These are phyloP conservation scores for Septoria petroselini DNA, from an alignment of 2,329 filamentous ascomycete genomes.

Conservation along the genomic window DNA sequence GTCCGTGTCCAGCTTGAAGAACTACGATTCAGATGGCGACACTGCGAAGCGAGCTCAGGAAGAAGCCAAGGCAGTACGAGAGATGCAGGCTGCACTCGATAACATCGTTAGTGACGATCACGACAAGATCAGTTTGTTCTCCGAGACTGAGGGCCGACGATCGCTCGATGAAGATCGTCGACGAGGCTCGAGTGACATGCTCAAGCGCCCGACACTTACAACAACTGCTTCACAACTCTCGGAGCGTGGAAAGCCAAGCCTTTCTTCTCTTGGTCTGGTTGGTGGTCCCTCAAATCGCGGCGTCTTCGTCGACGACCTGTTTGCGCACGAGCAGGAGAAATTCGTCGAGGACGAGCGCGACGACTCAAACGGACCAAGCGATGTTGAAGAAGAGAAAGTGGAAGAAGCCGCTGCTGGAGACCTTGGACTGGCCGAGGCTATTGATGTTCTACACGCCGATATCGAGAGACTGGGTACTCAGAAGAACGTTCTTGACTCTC, in stretches of 20 bases:
- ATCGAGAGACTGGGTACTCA: slow-evolving; percentile 86
- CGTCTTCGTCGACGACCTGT: slow-evolving; percentile 88
- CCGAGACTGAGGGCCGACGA: slow-evolving; percentile 53
- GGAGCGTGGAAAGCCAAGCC: slow-evolving; percentile 72
- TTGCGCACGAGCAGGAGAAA: slow-evolving; percentile 85
- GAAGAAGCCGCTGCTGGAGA: slow-evolving; percentile 94
- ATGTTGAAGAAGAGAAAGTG: slow-evolving; percentile 73
- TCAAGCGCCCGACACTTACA: slow-evolving; percentile 17
- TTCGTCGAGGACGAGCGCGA: slow-evolving; percentile 83
- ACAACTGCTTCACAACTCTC: slow-evolving; percentile 9
- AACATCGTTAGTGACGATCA: slow-evolving; percentile 85
- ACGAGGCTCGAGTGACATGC: slow-evolving; percentile 21
- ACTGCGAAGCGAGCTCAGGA: slow-evolving; percentile 54
- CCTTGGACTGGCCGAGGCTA: slow-evolving; percentile 87
- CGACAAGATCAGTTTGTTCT: slow-evolving; percentile 63
- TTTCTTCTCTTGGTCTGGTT: slow-evolving; percentile 86
- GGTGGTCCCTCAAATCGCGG: slow-evolving; percentile 82
- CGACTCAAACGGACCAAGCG: slow-evolving; percentile 60
- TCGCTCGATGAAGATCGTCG: slow-evolving; percentile 46
- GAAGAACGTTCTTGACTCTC: slow-evolving; percentile 83
- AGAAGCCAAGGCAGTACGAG: slow-evolving; percentile 79
- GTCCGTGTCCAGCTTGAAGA: slow-evolving; percentile 77
- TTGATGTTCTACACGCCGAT: slow-evolving; percentile 79
- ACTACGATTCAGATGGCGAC: slow-evolving; percentile 69
- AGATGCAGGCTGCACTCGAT: slow-evolving; percentile 86